A percentile compares a stretch with the other conserved stretches of the same genome.
Conservation (phyloP, 768 basidiomycete genomes). For the Austroboletus eburneus region DNA sequence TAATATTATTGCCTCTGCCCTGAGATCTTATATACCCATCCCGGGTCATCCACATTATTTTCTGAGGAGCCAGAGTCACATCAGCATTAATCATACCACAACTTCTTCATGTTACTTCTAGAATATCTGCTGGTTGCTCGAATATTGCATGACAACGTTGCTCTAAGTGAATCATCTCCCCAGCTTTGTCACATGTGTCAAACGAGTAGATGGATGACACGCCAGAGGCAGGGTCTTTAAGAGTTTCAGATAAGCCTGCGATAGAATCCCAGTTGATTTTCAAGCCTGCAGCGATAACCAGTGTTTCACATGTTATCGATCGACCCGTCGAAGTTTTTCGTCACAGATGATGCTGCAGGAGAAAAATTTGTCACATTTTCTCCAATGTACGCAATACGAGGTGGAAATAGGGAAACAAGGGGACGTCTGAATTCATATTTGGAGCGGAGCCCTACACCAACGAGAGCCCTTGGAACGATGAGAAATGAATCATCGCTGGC, state of each 20-base stretch:
- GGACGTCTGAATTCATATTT: conserved; percentile 68
- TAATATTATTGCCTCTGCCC: conserved; percentile 52
- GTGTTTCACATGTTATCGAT: conserved; percentile 71
- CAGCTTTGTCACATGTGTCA: conserved; percentile 84
- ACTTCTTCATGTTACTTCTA: conserved; percentile 52
- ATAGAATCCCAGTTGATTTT: conserved; percentile 82
- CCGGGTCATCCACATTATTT: conserved; percentile 98
- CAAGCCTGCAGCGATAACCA: conserved; percentile 87
- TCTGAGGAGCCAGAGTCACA: conserved; percentile 63
- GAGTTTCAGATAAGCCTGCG: conserved; percentile 66
- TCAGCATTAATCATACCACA: conserved; percentile 3
- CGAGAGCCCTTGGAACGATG: conserved; percentile 69
- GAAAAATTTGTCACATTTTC: conserved; percentile 72
- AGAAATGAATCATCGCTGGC: background rate
- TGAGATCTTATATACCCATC: conserved; percentile 67
- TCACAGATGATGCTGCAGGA: conserved; percentile 70
- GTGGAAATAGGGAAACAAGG: conserved; percentile 68
- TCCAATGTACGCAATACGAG: conserved; percentile 64
- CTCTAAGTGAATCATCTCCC: conserved; percentile 75
- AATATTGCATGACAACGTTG: conserved; percentile 84
- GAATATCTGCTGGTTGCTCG: conserved; percentile 97
- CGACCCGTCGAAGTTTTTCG: conserved; percentile 68
- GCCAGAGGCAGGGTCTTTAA: conserved; percentile 68
- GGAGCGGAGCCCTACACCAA: conserved; percentile 77
- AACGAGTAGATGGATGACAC: conserved; percentile 94